Base-by-base conservation (phyloP, 441 rosid species). In the Cnidoscolus chayamansa region DNA sequence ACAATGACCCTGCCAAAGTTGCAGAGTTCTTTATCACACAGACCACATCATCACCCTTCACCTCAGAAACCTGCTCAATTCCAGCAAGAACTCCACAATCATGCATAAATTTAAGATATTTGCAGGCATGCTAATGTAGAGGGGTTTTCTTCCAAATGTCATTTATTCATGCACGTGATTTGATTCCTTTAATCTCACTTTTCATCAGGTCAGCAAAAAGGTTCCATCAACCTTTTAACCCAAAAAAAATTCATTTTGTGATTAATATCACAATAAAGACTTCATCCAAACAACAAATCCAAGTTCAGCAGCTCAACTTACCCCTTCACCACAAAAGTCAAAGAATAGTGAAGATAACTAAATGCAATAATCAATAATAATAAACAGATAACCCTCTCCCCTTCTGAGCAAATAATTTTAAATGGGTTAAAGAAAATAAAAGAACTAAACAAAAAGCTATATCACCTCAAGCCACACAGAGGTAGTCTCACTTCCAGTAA, bases 391-490 rank as follows among this genome's bases (percentile, higher is more conserved):
- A 31, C n/a, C 48, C 8, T 16, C 45, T 30, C 56, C 65, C 57
- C 60, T 61, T 35, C 7, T 35, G 35, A 37, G 13, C 15, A 48
- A 17, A n/a, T 32, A 11, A 50, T 30, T 10, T 10, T 17, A 10
- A 4, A 25, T 11, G 16, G 45, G 6, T 5, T 40, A 40, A 30
- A 58, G 61, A 57, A 10, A 0, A 56, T 25, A 11, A 13, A 15
- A n/a, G 25, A 16, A 37, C 15, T 37, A 25, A n/a, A 3, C n/a
- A 60, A 47, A 47, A 47, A 66, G 7, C 3, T 68, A 61, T 20
- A 74, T 74, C 81, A 93, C 98, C 99, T 96, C 99, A 64, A 92
- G 87, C 98, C 97, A 96, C 3, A 92, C 99, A 55, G 99, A 93
- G 74, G 98, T 93, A 66, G 98, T 92, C 84, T 96, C 99, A 85